phyloP scores from a whole-genome alignment of 148 eudicot species.

The Amaranthus hypochondriacus region DNA sequence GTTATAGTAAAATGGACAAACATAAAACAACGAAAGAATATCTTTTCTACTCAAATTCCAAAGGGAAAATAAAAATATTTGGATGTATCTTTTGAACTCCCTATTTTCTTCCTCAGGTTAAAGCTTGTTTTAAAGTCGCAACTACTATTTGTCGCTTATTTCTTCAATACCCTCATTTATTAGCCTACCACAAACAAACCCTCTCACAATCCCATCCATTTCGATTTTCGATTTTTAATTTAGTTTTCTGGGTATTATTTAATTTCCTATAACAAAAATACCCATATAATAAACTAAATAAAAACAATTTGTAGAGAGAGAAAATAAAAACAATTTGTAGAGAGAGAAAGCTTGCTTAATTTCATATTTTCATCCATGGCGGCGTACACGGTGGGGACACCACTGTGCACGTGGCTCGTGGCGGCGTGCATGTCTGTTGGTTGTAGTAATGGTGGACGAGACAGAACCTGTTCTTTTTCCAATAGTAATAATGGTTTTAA shows the following conservation, averaged over 20 bases:
- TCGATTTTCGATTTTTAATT: background rate
- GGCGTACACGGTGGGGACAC: conserved; percentile 40
- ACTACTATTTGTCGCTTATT: conserved; percentile 6
- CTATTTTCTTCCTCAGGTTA: conserved; percentile 17
- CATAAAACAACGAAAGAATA: too few relatives aligned
- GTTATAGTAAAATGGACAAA: too few relatives aligned
- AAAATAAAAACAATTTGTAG: background rate
- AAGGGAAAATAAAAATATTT: background rate
- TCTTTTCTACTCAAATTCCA: too few relatives aligned
- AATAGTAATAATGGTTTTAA: conserved; percentile 15
- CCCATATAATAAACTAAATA: background rate
- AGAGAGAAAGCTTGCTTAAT: background rate
- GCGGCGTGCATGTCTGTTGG: conserved; percentile 53
- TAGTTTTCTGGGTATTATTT: conserved; percentile 6
- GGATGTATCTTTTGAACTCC: conserved; percentile 13
- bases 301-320: background rate
- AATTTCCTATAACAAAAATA: background rate
- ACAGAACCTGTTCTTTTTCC: conserved; percentile 5
- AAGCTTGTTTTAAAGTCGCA: conserved; percentile 19
- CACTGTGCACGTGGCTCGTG: conserved; percentile 59
- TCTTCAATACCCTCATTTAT: conserved; percentile 3
- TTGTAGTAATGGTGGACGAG: conserved; percentile 18
- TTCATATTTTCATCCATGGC: conserved; percentile 30
- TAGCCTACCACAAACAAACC: background rate
- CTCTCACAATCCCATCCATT: background rate